Evolutionary conservation across 2,329 filamentous ascomycete species (phyloP).

Genomic region (Aureobasidium sp.): DNA sequence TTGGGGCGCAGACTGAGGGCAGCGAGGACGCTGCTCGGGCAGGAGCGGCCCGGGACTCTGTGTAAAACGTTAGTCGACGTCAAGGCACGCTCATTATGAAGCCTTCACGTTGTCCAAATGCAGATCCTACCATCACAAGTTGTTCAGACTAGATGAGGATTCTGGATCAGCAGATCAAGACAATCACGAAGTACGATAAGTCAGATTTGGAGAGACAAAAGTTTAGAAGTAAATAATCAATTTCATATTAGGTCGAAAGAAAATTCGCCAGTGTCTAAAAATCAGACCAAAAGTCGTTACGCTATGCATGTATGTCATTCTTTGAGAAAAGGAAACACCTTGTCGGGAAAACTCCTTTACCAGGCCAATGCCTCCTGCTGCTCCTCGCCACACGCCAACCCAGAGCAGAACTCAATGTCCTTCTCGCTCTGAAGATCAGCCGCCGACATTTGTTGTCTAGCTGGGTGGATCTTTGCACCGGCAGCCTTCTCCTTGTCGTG

Average conservation of each 20-base stretch:
- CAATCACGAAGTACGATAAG: neutral
- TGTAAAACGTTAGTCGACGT: neutral
- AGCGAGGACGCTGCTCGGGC: neutral
- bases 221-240: neutral
- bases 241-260: neutral
- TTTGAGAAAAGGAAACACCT: neutral
- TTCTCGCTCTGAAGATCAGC: neutral
- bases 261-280: neutral
- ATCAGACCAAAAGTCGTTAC: conserved; percentile 8
- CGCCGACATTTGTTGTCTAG: conserved; percentile 24
- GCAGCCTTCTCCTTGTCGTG: conserved; percentile 37
- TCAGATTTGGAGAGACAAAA: neutral
- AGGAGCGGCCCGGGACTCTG: neutral
- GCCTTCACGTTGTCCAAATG: too few species aligned
- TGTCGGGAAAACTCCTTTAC: neutral
- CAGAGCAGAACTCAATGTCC: conserved; percentile 7
- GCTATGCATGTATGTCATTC: conserved; percentile 7
- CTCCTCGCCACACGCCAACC: conserved; percentile 2
- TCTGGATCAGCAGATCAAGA: neutral
- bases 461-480: conserved; percentile 47
- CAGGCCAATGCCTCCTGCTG: conserved; percentile 6
- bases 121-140: too few species aligned
- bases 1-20: neutral
- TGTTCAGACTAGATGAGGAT: too few species aligned
- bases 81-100: neutral